These are phyloP conservation scores for Fraxinus ornus DNA, from an alignment of 305 asterid genomes.

Conservation along the genomic window DNA sequence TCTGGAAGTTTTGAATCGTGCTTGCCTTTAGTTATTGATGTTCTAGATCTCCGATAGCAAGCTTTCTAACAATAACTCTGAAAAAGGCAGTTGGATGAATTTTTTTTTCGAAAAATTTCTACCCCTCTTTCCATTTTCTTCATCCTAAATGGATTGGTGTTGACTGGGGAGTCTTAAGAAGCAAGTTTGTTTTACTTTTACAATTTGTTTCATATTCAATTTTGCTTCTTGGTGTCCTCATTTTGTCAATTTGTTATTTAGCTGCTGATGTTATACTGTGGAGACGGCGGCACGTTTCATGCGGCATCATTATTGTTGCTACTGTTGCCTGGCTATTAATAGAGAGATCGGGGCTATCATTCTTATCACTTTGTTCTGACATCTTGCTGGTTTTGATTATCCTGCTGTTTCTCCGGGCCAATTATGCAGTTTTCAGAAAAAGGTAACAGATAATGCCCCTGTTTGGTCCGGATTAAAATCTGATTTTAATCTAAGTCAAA, in stretches of 20 bases:
- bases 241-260: constrained; percentile 33
- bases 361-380: constrained; percentile 71
- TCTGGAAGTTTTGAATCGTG: not conserved
- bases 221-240: constrained; percentile 25
- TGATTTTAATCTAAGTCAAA: no score
- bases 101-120: not conserved
- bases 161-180: constrained; percentile 7
- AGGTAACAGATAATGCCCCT: constrained; percentile 40
- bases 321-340: constrained; percentile 78
- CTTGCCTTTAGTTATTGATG: not conserved
- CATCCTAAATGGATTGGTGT: constrained; percentile 10
- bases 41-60: not conserved
- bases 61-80: not conserved
- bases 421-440: constrained; percentile 59
- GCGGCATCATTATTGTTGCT: constrained; percentile 65
- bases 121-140: not conserved
- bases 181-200: constrained; percentile 6
- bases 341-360: constrained; percentile 81
- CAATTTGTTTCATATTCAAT: not conserved
- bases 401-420: constrained; percentile 70
- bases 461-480: no score
- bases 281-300: constrained; percentile 65
- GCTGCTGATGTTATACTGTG: constrained; percentile 87
- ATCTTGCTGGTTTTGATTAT: constrained; percentile 72
- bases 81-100: not conserved